Evolutionary conservation across 1,284 basidiomycete species (phyloP).

Genomic region (Sporisorium graminicola): DNA sequence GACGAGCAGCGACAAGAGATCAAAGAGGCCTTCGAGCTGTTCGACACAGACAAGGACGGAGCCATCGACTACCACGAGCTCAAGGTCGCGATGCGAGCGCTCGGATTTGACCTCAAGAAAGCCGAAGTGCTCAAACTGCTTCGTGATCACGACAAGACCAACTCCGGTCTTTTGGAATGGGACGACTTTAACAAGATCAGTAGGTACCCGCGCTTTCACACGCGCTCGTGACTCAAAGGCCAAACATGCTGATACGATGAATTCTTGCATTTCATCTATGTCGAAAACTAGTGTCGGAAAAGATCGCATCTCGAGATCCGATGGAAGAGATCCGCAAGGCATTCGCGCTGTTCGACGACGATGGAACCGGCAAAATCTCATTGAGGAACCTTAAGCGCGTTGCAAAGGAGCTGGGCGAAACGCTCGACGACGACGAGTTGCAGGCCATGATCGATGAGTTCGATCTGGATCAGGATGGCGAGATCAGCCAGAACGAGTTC

Average conservation of each 20-base stretch:
- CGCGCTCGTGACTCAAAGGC: background rate
- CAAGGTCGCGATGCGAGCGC: slow-evolving; percentile 96
- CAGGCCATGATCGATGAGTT: slow-evolving; percentile 99
- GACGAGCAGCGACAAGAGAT: slow-evolving; percentile 98
- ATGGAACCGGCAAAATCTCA: slow-evolving; percentile 93
- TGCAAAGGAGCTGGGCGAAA: slow-evolving; percentile 96
- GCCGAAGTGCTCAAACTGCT: slow-evolving; percentile 96
- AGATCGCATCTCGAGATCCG: slow-evolving; percentile 91
- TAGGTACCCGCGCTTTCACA: slow-evolving; percentile 73
- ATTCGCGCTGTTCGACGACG: slow-evolving; percentile 96
- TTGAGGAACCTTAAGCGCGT: slow-evolving; percentile 91
- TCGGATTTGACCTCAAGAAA: slow-evolving; percentile 98
- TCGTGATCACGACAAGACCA: slow-evolving; percentile 89
- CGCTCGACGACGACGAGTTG: slow-evolving; percentile 96
- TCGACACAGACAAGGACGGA: slow-evolving; percentile 99
- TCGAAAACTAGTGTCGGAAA: slow-evolving; percentile 82
- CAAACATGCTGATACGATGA: background rate
- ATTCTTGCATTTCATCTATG: background rate
- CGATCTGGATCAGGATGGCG: slow-evolving; percentile 97
- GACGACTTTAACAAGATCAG: slow-evolving; percentile 96
- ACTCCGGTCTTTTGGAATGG: slow-evolving; percentile 91
- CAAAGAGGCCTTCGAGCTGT: slow-evolving; percentile 98
- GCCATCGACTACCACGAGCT: slow-evolving; percentile 87
- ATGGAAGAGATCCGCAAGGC: slow-evolving; percentile 95
- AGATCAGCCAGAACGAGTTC: slow-evolving; percentile 94